A percentile compares a stretch with the other conserved stretches of the same genome.
phyloP scores from a whole-genome alignment of 805 yeast species.

The Suhomyces sp. region DNA sequence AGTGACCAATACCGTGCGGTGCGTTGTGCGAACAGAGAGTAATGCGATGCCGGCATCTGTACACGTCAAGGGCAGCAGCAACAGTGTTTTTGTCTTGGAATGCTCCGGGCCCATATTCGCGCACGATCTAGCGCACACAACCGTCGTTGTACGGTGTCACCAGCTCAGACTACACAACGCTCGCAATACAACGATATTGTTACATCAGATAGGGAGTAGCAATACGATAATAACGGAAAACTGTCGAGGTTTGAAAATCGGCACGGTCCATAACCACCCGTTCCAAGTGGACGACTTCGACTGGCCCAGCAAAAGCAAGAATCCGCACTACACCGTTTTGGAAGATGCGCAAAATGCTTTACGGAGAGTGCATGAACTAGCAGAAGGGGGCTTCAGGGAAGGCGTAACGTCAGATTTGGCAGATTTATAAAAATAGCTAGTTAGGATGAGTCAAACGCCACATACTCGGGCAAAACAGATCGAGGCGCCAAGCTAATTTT shows the following conservation, averaged over 20 bases:
- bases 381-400: neutral
- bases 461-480: neutral
- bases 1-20: constrained; percentile 11
- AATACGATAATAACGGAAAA: constrained; percentile 29
- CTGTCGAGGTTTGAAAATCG: constrained; percentile 18
- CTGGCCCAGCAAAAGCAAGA: constrained; percentile 18
- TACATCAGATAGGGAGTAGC: constrained; percentile 18
- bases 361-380: neutral
- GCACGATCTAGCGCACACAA: constrained; percentile 17
- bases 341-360: neutral
- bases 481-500: neutral
- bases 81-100: constrained; percentile 14
- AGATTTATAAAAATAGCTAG: neutral
- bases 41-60: constrained; percentile 15
- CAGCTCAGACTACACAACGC: constrained; percentile 29
- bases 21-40: neutral
- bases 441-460: neutral
- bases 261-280: constrained; percentile 1
- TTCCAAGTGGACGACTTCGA: constrained; percentile 31
- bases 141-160: constrained; percentile 23
- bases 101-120: constrained; percentile 32
- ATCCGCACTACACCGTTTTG: constrained; percentile 6
- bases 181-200: constrained; percentile 12
- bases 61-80: constrained; percentile 17
- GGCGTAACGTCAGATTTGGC: neutral